phyloP scores from a whole-genome alignment of 306 rosid species.

The Sicyos baderoa region DNA sequence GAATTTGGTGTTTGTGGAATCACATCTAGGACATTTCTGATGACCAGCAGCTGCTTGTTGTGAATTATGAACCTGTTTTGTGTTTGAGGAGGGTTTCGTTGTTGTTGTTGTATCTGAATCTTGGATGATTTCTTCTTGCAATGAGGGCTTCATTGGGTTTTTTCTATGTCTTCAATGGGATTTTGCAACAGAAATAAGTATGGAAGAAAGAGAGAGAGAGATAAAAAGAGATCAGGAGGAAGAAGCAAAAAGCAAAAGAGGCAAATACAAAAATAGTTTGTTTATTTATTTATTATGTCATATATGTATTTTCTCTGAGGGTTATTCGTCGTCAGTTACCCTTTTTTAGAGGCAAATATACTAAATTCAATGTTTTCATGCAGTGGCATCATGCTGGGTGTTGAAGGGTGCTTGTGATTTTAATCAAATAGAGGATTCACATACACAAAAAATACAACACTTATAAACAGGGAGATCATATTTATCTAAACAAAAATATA shows the following conservation, averaged over 20 bases:
- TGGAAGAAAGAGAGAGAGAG: neutral
- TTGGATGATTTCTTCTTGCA: neutral
- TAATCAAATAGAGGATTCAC: slow-evolving; percentile 45
- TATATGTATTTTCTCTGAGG: too few relatives aligned
- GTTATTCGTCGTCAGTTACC: slow-evolving; percentile 28
- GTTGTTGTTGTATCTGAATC: neutral
- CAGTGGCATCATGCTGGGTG: slow-evolving; percentile 29
- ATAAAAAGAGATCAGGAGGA: neutral
- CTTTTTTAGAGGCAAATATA: slow-evolving; percentile 49
- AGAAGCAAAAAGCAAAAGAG: neutral
- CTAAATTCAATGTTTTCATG: slow-evolving; percentile 66
- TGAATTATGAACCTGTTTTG: neutral
- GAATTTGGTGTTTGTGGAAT: slow-evolving; percentile 89
- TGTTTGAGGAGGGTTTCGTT: neutral
- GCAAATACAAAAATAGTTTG: neutral
- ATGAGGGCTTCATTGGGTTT: neutral
- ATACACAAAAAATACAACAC: too few relatives aligned
- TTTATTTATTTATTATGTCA: neutral
- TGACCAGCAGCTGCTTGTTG: neutral
- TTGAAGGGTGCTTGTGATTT: slow-evolving; percentile 60
- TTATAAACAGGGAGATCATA: too few relatives aligned
- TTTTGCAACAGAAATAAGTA: neutral
- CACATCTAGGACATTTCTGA: slow-evolving; percentile 73
- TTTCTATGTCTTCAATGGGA: neutral
- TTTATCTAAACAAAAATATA: too few relatives aligned